phyloP scores from a whole-genome alignment of 257 asterid species.

The Catharanthus roseus region DNA sequence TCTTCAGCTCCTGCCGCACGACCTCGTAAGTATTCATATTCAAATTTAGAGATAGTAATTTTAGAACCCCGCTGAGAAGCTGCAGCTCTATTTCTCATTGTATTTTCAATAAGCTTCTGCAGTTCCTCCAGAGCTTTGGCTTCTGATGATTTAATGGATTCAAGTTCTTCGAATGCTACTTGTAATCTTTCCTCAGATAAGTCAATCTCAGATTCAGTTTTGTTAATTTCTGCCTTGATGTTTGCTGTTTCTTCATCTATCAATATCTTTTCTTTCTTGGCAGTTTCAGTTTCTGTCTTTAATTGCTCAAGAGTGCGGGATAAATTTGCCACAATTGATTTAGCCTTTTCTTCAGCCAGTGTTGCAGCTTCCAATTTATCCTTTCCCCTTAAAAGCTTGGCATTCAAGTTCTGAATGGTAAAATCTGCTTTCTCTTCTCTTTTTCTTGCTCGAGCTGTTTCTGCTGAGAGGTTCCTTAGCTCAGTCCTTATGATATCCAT shows the following conservation, averaged over 20 bases:
- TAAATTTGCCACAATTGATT: constrained; percentile 43
- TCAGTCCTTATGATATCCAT: constrained; percentile 64
- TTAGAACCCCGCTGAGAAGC: constrained; percentile 41
- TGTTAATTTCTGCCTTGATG: constrained; percentile 45
- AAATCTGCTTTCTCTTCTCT: constrained; percentile 50
- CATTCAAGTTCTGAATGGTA: constrained; percentile 50
- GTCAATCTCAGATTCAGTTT: constrained; percentile 47
- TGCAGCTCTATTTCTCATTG: constrained; percentile 51
- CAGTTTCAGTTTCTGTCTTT: constrained; percentile 44
- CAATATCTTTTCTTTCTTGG: constrained; percentile 35
- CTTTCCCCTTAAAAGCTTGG: constrained; percentile 64
- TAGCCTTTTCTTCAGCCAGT: constrained; percentile 52
- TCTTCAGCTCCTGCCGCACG: constrained; percentile 64
- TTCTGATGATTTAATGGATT: constrained; percentile 60
- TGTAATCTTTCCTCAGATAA: constrained; percentile 53
- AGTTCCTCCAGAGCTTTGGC: constrained; percentile 59
- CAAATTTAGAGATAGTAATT: constrained; percentile 66
- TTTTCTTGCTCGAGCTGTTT: constrained; percentile 41
- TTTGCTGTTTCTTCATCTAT: constrained; percentile 44
- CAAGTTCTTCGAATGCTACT: constrained; percentile 52
- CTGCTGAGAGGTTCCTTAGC: constrained; percentile 45
- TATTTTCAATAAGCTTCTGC: constrained; percentile 35
- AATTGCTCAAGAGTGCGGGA: constrained; percentile 47
- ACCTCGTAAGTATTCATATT: constrained; percentile 69
- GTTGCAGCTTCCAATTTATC: constrained; percentile 57